Base-by-base conservation (phyloP, 257 asterid species). In the Avicennia marina region DNA sequence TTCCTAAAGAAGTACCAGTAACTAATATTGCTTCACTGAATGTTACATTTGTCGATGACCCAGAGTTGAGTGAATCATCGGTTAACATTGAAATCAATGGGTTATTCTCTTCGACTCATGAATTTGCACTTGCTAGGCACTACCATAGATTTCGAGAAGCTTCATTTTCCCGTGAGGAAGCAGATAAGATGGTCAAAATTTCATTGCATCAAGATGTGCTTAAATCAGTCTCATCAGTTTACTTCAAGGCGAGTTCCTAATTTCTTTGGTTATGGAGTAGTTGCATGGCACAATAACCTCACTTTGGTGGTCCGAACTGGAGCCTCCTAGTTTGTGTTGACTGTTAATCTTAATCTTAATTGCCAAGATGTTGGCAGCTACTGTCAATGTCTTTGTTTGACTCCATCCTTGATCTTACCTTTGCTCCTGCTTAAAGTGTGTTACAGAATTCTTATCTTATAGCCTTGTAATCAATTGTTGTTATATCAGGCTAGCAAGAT, bases 1-100 rank as follows among this genome's bases (percentile, higher is more conserved):
- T 86, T 70, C 97, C 99, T 7, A 89, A 81, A 78, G 89, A 83
- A 81, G 78, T 84, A 34, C 59, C 87, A 4, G 63, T 93, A 55
- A 70, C 81, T 46, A 61, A 74, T 62, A 15, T 80, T 17, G 89
- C 86, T 72, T 52, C 74, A 42, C 29, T 93, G 66, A 86, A 93
- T 60, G 74, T 78, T 36, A 86, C 97, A n/a, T 65, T 93, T 64
- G 70, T 93, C 36, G 85, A 76, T 36, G 85, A 84, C 42, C 95
- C 91, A 10, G 69, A 67, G 64, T 58, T 82, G 70, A 68, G 62
- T 56, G 78, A 77, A 55, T 75, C 91, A 39, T 78, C 87, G 0
- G 72, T 93, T 56, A 79, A 72, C 64, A 73, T 89, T 67, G 79
- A 76, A 60, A 73, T 93, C 40, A 62, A 82, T 60, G 99, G 99